Evolutionary conservation across 441 rosid species (phyloP).

Genomic region (Brassica hybrid): DNA sequence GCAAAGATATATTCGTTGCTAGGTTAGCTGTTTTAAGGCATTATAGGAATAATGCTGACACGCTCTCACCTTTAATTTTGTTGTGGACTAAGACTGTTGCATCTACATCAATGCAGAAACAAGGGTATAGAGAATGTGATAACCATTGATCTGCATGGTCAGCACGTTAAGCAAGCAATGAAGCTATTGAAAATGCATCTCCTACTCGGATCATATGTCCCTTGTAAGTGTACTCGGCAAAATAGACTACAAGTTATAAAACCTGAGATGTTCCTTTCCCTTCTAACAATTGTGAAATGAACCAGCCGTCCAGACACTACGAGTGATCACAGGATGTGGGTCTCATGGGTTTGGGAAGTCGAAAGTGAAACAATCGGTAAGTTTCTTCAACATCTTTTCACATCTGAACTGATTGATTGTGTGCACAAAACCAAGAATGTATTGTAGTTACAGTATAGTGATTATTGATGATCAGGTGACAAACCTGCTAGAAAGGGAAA

Average conservation of each 20-base stretch:
- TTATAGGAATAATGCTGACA: neutral
- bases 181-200: constrained; percentile 76
- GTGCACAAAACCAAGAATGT: neutral
- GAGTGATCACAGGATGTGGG: constrained; percentile 96
- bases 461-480: constrained; percentile 54
- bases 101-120: constrained; percentile 62
- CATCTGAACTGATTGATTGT: neutral
- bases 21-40: constrained; percentile 57
- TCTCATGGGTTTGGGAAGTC: constrained; percentile 80
- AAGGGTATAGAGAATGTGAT: constrained; percentile 75
- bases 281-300: constrained; percentile 35
- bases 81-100: constrained; percentile 38
- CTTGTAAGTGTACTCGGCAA: constrained; percentile 57
- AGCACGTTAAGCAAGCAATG: constrained; percentile 91
- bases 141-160: constrained; percentile 96
- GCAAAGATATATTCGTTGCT: constrained; percentile 77
- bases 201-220: constrained; percentile 62
- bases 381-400: constrained; percentile 24
- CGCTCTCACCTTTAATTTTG: constrained; percentile 8
- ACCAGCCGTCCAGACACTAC: constrained; percentile 77
- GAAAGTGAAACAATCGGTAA: constrained; percentile 85
- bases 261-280: neutral
- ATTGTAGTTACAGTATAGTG: constrained; percentile 9
- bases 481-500: constrained; percentile 65
- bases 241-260: neutral